Conservation (phyloP, 2,329 filamentous ascomycete genomes). For the Verticillium tricorpus region DNA sequence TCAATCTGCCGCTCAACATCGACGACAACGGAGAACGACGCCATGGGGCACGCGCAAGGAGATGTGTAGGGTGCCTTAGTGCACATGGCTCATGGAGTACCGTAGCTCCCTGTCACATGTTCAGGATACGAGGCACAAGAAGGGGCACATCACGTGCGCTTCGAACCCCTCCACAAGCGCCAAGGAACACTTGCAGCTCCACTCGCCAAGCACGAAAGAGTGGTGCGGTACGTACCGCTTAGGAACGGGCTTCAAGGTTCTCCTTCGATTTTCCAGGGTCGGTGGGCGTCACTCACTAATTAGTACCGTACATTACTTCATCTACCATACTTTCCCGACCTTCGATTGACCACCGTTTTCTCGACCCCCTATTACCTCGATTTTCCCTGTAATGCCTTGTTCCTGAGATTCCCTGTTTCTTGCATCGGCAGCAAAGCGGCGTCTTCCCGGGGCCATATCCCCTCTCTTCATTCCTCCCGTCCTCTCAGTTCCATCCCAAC, state of each 20-base stretch:
- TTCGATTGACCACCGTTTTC: neutral
- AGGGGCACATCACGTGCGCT: neutral
- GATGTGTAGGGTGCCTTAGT: too few species aligned
- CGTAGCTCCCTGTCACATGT: neutral
- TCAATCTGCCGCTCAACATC: too few species aligned
- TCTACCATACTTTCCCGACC: neutral
- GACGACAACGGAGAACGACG: too few species aligned
- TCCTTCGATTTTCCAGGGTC: neutral
- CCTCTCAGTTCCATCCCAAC: neutral
- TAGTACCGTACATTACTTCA: neutral
- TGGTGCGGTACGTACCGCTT: neutral
- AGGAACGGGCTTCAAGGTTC: neutral
- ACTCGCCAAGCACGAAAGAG: neutral
- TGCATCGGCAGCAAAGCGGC: neutral
- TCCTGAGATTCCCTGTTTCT: neutral
- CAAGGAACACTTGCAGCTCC: neutral
- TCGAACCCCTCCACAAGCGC: neutral
- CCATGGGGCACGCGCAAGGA: too few species aligned
- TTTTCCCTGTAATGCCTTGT: neutral
- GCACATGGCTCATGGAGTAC: too few species aligned
- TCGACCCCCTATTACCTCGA: neutral
- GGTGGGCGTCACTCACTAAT: neutral
- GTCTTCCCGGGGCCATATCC: neutral
- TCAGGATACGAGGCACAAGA: neutral
- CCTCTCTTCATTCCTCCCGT: neutral